Evolutionary conservation across 768 basidiomycete species (phyloP).

Genomic region (Galerina marginata): DNA sequence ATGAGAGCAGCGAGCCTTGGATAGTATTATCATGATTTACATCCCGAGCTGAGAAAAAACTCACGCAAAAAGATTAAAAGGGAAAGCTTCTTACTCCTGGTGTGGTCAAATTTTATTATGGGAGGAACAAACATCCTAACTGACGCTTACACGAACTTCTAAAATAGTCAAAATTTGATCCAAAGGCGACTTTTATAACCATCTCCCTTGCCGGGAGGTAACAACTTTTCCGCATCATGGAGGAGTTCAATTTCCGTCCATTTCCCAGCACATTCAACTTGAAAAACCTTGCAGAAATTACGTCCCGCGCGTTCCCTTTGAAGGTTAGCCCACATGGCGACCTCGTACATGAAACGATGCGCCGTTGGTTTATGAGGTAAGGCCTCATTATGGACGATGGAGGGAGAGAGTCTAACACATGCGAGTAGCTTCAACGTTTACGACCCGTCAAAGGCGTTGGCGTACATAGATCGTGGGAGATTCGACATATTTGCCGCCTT

Average conservation of each 20-base stretch:
- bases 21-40: no score
- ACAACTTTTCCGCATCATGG: not conserved
- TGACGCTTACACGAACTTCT: no score
- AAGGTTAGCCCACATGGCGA: not conserved
- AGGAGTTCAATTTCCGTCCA: not conserved
- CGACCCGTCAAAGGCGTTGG: not conserved
- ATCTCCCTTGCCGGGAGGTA: no score
- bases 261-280: not conserved
- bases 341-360: not conserved
- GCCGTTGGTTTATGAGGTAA: not conserved
- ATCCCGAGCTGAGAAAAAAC: no score
- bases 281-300: constrained; percentile 1
- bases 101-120: no score
- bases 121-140: no score
- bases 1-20: no score
- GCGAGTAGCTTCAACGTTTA: constrained; percentile 1
- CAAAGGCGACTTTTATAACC: no score
- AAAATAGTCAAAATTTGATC: no score
- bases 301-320: not conserved
- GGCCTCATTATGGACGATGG: not conserved
- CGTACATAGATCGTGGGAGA: not conserved
- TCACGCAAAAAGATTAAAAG: no score
- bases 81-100: no score
- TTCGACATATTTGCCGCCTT: constrained; percentile 5
- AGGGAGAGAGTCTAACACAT: not conserved